A percentile compares a stretch with the other conserved stretches of the same genome.
phyloP scores from a whole-genome alignment of 2,329 filamentous ascomycete genomes.

The Calonectria henricotiae region DNA sequence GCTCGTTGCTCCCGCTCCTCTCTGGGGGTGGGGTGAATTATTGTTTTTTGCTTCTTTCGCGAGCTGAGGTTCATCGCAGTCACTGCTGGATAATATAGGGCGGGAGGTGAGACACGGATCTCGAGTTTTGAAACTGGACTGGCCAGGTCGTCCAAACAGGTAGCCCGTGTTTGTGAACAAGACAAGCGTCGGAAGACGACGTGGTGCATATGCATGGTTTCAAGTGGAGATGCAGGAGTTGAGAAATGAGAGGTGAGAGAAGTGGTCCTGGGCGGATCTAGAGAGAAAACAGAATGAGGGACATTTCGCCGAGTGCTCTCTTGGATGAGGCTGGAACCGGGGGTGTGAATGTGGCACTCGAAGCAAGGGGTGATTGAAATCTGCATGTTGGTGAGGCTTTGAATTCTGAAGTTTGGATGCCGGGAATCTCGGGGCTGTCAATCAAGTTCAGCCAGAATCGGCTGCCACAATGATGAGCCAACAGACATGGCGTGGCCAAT shows the following conservation, averaged over 20 bases:
- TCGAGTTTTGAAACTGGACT: not conserved
- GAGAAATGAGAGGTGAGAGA: conserved; percentile 26
- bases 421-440: conserved; percentile 12
- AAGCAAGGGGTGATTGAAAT: not conserved
- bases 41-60: conserved; percentile 24
- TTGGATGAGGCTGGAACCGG: conserved; percentile 5
- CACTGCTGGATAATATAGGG: not conserved
- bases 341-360: not conserved
- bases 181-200: conserved; percentile 12
- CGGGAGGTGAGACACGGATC: conserved; percentile 9
- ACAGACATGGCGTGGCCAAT: not conserved
- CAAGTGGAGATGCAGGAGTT: conserved; percentile 20
- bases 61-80: conserved; percentile 15
- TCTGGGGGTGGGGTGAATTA: conserved; percentile 18
- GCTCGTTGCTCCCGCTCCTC: conserved; percentile 11
- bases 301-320: conserved; percentile 14
- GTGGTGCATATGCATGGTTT: conserved; percentile 20
- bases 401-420: not conserved
- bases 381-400: not conserved
- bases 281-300: conserved; percentile 18
- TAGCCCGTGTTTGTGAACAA: conserved; percentile 10
- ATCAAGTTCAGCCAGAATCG: not conserved
- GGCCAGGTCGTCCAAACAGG: not conserved
- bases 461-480: conserved; percentile 4
- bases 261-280: conserved; percentile 1